Conservation (phyloP, 352 stramenopile genomes). For the Phytophthora rubi region DNA sequence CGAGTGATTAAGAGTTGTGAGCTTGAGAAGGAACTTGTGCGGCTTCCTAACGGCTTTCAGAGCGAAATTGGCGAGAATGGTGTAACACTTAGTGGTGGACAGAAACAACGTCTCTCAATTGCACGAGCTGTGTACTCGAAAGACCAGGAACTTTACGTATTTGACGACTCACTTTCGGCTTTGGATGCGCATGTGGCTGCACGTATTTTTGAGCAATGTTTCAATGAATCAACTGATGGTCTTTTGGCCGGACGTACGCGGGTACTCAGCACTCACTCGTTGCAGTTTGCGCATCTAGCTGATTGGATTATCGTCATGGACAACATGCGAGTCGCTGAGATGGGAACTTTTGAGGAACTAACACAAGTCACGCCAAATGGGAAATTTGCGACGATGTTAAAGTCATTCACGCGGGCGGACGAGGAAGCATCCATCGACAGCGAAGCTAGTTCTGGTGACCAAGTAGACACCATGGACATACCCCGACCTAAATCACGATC, state of each 20-base stretch:
- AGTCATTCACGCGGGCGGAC: constrained; percentile 26
- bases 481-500: constrained; percentile 22
- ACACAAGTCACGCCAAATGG: constrained; percentile 45
- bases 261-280: constrained; percentile 57
- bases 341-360: constrained; percentile 66
- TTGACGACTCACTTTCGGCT: constrained; percentile 72
- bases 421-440: constrained; percentile 7
- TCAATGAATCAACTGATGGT: constrained; percentile 43
- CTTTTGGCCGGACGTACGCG: constrained; percentile 58
- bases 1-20: constrained; percentile 64
- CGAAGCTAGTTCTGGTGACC: background rate
- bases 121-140: constrained; percentile 65
- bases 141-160: constrained; percentile 63
- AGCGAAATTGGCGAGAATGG: constrained; percentile 71
- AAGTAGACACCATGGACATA: background rate
- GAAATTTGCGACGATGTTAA: constrained; percentile 53
- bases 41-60: constrained; percentile 58
- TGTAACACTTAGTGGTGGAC: constrained; percentile 65
- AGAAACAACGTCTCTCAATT: constrained; percentile 78
- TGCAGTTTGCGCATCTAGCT: constrained; percentile 58
- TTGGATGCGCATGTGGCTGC: constrained; percentile 59
- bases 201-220: constrained; percentile 60
- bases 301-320: constrained; percentile 84
- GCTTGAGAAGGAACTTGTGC: constrained; percentile 53
- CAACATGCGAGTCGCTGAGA: constrained; percentile 65